Conservation (phyloP, 1,284 basidiomycete species). For the Rhodotorula sp. region DNA sequence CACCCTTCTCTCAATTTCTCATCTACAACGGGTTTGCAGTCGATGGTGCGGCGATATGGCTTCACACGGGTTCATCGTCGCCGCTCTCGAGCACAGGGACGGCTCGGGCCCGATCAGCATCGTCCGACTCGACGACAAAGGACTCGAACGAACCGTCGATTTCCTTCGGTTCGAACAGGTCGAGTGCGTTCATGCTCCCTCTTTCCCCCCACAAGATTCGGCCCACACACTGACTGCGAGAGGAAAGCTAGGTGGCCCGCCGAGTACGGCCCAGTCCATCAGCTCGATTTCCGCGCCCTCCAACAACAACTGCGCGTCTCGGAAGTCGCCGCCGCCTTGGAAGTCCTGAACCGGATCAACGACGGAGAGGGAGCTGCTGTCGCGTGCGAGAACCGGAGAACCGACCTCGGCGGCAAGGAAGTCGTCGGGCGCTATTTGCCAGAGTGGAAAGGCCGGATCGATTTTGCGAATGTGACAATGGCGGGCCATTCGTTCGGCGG, state of each 20-base stretch:
- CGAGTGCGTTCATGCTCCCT: slow-evolving; percentile 52
- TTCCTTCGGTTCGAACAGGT: slow-evolving; percentile 60
- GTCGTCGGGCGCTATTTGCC: slow-evolving; percentile 30
- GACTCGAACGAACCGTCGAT: slow-evolving; percentile 34
- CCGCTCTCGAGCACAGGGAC: slow-evolving; percentile 76
- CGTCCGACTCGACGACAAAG: slow-evolving; percentile 25
- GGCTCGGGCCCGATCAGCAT: slow-evolving; percentile 61
- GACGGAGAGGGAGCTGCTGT: slow-evolving; percentile 42
- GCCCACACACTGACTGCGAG: background rate
- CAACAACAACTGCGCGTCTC: slow-evolving; percentile 55
- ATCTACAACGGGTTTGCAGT: slow-evolving; percentile 48
- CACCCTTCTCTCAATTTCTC: background rate
- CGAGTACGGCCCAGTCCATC: slow-evolving; percentile 47
- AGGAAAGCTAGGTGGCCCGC: slow-evolving; percentile 31
- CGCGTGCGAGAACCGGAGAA: slow-evolving; percentile 36
- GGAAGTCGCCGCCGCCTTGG: slow-evolving; percentile 52
- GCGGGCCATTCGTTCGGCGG: slow-evolving; percentile 49
- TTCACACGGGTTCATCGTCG: slow-evolving; percentile 69
- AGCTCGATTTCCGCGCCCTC: slow-evolving; percentile 47
- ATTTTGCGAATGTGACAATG: slow-evolving; percentile 34
- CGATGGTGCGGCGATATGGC: slow-evolving; percentile 69
- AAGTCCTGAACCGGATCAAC: slow-evolving; percentile 48
- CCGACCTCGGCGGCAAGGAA: slow-evolving; percentile 5
- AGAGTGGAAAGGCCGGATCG: slow-evolving; percentile 45
- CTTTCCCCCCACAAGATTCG: background rate